A percentile compares a stretch with the other conserved stretches of the same genome.
Evolutionary conservation across 2,329 filamentous ascomycete species (phyloP).

Genomic region (Stemphylium lycopersici): DNA sequence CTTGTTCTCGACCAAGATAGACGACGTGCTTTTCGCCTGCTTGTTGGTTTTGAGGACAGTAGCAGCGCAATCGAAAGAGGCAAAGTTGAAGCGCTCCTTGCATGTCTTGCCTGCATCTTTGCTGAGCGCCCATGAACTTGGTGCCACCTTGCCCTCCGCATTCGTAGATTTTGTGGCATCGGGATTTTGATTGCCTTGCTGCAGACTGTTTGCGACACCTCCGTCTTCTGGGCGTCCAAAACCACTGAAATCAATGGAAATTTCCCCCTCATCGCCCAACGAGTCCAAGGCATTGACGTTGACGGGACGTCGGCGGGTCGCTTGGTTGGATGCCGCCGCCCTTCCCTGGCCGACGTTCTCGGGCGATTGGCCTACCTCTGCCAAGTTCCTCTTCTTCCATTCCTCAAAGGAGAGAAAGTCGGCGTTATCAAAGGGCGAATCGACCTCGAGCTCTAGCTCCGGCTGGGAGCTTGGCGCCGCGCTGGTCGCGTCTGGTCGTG

Average conservation of each 20-base stretch:
- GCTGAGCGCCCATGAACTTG: constrained; percentile 61
- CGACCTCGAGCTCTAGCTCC: constrained; percentile 64
- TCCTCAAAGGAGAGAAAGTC: constrained; percentile 97
- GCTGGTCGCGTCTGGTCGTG: constrained; percentile 15
- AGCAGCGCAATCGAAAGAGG: constrained; percentile 95
- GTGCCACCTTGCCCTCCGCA: constrained; percentile 38
- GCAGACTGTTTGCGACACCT: constrained; percentile 22
- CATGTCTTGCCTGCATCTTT: constrained; percentile 97
- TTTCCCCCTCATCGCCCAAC: constrained; percentile 87
- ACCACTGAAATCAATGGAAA: constrained; percentile 72
- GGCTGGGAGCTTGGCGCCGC: constrained; percentile 22
- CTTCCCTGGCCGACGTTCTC: constrained; percentile 67
- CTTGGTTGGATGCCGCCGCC: constrained; percentile 51
- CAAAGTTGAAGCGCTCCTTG: constrained; percentile 97
- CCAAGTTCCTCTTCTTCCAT: constrained; percentile 94
- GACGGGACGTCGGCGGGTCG: constrained; percentile 59
- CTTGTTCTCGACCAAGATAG: constrained; percentile 93
- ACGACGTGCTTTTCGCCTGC: constrained; percentile 84
- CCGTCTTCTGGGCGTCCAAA: constrained; percentile 57
- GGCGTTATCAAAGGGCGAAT: constrained; percentile 72
- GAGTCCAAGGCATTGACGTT: constrained; percentile 74
- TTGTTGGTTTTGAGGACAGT: constrained; percentile 89
- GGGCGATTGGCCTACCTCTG: constrained; percentile 79
- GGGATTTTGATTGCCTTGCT: constrained; percentile 21
- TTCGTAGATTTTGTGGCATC: constrained; percentile 23